Conservation (phyloP, 495 filamentous ascomycete genomes). For the Aspergillus funiculosus region DNA sequence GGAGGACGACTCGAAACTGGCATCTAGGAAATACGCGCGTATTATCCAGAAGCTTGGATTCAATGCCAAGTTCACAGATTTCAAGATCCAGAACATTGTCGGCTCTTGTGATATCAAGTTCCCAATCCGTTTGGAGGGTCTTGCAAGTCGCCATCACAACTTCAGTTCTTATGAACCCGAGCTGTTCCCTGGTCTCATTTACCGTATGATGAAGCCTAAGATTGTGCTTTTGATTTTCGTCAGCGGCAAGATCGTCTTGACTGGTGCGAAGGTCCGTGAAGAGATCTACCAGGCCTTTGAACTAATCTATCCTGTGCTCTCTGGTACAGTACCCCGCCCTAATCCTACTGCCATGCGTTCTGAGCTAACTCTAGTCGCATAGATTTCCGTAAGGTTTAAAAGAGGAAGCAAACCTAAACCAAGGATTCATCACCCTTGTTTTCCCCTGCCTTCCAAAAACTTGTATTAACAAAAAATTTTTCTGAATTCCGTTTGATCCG, state of each 20-base stretch:
- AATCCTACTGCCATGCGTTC: slow-evolving; percentile 1
- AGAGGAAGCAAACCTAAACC: slow-evolving; percentile 8
- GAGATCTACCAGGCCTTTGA: slow-evolving; percentile 99
- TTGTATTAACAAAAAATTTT: slow-evolving; percentile 55
- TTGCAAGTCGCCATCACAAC: slow-evolving; percentile 94
- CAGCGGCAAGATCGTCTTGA: slow-evolving; percentile 96
- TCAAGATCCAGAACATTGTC: slow-evolving; percentile 99
- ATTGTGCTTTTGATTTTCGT: slow-evolving; percentile 99
- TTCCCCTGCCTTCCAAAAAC: slow-evolving; percentile 33
- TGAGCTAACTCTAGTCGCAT: slow-evolving; percentile 24
- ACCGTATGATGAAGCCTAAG: slow-evolving; percentile 99
- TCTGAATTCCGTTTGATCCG: slow-evolving; percentile 20
- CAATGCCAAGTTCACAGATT: slow-evolving; percentile 99
- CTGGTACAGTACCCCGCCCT: slow-evolving; percentile 53
- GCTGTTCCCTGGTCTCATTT: slow-evolving; percentile 97
- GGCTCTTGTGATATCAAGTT: slow-evolving; percentile 99
- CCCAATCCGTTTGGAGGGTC: slow-evolving; percentile 92
- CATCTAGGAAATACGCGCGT: slow-evolving; percentile 94
- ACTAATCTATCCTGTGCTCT: slow-evolving; percentile 97
- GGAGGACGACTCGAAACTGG: slow-evolving; percentile 95
- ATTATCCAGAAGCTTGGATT: slow-evolving; percentile 99
- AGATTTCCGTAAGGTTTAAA: slow-evolving; percentile 68
- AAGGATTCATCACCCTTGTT: slow-evolving; percentile 27
- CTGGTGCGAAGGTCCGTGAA: slow-evolving; percentile 95
- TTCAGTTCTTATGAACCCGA: slow-evolving; percentile 99